phyloP scores from a whole-genome alignment of 306 rosid genomes.

The Lupinus albus region DNA sequence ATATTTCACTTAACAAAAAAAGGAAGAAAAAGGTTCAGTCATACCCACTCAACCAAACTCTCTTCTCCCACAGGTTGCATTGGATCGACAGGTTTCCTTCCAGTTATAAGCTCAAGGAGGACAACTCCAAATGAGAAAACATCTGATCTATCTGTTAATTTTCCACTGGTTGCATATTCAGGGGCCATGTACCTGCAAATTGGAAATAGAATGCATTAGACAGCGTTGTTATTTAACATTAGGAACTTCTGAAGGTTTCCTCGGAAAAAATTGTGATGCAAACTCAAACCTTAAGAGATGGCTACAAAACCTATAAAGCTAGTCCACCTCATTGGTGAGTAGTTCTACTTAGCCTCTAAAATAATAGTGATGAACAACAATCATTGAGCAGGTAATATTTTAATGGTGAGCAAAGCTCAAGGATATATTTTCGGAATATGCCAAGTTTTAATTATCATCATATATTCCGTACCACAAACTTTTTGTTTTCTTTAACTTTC shows the following conservation, averaged over 20 bases:
- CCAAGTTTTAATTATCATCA: constrained; percentile 7
- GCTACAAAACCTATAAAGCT: constrained; percentile 5
- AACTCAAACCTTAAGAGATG: constrained; percentile 5
- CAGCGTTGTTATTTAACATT: background rate
- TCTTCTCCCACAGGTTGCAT: constrained; percentile 86
- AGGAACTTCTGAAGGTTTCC: constrained; percentile 12
- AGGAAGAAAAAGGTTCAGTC: constrained; percentile 40
- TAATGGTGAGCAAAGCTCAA: background rate
- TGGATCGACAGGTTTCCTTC: constrained; percentile 85
- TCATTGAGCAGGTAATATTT: background rate
- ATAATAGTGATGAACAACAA: constrained; percentile 7
- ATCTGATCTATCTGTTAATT: constrained; percentile 91
- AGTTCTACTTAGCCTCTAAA: constrained; percentile 1
- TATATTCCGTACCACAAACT: constrained; percentile 5
- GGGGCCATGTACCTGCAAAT: constrained; percentile 89
- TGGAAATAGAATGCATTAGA: constrained; percentile 27
- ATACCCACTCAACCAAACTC: constrained; percentile 98
- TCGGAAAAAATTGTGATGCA: background rate
- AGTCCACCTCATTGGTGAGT: background rate
- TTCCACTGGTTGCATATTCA: constrained; percentile 94
- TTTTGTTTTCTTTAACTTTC: background rate
- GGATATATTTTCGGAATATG: background rate
- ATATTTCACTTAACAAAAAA: constrained; percentile 22
- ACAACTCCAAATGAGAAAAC: constrained; percentile 95
- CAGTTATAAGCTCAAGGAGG: constrained; percentile 86